Conservation (phyloP, 768 basidiomycete genomes). For the Wakefieldia striispora region DNA sequence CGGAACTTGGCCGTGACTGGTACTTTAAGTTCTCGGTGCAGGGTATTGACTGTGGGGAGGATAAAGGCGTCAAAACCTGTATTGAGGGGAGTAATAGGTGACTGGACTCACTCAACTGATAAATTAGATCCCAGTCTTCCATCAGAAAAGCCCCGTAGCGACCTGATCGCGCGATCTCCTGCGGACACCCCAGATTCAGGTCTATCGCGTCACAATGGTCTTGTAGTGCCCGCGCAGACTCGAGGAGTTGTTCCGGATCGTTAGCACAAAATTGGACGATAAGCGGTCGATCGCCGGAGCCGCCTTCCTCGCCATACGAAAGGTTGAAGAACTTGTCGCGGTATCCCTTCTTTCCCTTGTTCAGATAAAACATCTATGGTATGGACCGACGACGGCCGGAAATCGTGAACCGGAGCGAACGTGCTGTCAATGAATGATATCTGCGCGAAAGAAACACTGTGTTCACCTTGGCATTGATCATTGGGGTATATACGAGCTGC, state of each 20-base stretch:
- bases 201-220: slow-evolving; percentile 89
- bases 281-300: slow-evolving; percentile 71
- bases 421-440: neutral
- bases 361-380: slow-evolving; percentile 56
- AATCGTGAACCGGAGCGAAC: neutral
- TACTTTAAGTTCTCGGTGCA: slow-evolving; percentile 81
- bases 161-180: slow-evolving; percentile 89
- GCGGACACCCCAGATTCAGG: slow-evolving; percentile 91
- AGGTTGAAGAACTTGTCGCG: slow-evolving; percentile 69
- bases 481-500: slow-evolving; percentile 91
- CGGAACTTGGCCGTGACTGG: slow-evolving; percentile 98
- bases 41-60: slow-evolving; percentile 63
- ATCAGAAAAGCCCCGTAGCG: slow-evolving; percentile 89
- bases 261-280: slow-evolving; percentile 96
- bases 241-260: slow-evolving; percentile 73
- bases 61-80: neutral
- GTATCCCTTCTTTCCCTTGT: slow-evolving; percentile 39
- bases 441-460: neutral
- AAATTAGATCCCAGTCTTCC: slow-evolving; percentile 93
- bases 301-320: slow-evolving; percentile 76
- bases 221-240: slow-evolving; percentile 75
- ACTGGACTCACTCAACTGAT: slow-evolving; percentile 60
- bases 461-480: slow-evolving; percentile 90
- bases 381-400: neutral
- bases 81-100: neutral